phyloP scores from a whole-genome alignment of 2,329 filamentous ascomycete species.

The Pseudogymnoascus sp. region DNA sequence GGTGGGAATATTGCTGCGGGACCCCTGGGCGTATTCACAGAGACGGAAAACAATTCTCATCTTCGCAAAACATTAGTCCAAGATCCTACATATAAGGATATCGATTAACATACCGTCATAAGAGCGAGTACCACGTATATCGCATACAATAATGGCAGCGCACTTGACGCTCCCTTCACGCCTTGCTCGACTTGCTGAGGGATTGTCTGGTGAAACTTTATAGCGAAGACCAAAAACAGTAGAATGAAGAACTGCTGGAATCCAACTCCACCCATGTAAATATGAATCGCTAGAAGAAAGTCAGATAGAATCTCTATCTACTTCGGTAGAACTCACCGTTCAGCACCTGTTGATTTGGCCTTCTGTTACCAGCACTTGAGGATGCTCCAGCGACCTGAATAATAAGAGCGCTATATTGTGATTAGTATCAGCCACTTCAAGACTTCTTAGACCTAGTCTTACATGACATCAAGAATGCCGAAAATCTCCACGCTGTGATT shows the following conservation, averaged over 20 bases:
- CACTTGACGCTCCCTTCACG: background rate
- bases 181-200: constrained; percentile 15
- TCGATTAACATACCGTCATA: constrained; percentile 28
- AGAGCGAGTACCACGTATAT: constrained; percentile 32
- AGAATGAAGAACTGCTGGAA: constrained; percentile 44
- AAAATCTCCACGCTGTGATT: constrained; percentile 20
- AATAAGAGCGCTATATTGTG: constrained; percentile 19
- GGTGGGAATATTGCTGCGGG: constrained; percentile 26
- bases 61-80: constrained; percentile 16
- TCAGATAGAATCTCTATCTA: constrained; percentile 20
- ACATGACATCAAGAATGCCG: constrained; percentile 23
- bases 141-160: constrained; percentile 22
- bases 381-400: constrained; percentile 18
- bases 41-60: constrained; percentile 48
- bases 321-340: constrained; percentile 11
- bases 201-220: constrained; percentile 30
- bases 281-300: constrained; percentile 30
- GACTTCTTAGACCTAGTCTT: constrained; percentile 6
- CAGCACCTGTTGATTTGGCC: constrained; percentile 20
- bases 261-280: constrained; percentile 47
- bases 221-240: constrained; percentile 35
- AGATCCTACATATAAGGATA: background rate
- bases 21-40: constrained; percentile 40
- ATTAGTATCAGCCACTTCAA: constrained; percentile 3
- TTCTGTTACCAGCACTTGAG: constrained; percentile 31